A percentile compares a stretch with the other conserved stretches of the same genome.
phyloP scores from a whole-genome alignment of 2,329 filamentous ascomycete species.

The Ophiostoma sp. region DNA sequence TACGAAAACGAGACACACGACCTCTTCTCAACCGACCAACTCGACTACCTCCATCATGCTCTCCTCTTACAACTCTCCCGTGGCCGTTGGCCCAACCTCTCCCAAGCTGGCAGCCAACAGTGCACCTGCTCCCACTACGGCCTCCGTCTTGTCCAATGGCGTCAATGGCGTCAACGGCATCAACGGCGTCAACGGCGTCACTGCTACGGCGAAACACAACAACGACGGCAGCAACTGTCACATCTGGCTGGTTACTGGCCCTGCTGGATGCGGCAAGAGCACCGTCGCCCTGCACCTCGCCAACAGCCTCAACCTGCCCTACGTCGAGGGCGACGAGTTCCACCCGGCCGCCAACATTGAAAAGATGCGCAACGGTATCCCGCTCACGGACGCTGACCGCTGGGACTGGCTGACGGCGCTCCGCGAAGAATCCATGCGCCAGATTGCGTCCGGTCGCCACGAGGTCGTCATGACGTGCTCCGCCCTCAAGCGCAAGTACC shows the following conservation, averaged over 20 bases:
- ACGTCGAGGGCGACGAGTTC: conserved; percentile 79
- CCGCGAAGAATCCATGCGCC: conserved; percentile 64
- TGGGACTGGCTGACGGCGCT: conserved; percentile 94
- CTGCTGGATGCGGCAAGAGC: conserved; percentile 77
- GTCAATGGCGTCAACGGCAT: background rate
- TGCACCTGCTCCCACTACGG: background rate
- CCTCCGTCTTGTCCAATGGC: background rate
- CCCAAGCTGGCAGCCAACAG: conserved; percentile 15
- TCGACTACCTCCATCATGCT: conserved; percentile 9
- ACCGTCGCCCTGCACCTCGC: conserved; percentile 70
- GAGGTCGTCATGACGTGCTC: conserved; percentile 96
- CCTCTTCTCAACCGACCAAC: background rate
- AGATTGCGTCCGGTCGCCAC: conserved; percentile 56
- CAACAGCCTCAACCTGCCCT: conserved; percentile 63
- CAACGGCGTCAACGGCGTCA: background rate
- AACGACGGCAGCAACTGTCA: conserved; percentile 50
- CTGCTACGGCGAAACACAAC: background rate
- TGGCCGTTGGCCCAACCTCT: conserved; percentile 19
- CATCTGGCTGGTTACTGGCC: conserved; percentile 79
- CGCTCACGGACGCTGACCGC: conserved; percentile 87
- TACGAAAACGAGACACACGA: background rate
- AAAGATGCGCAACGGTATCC: conserved; percentile 84
- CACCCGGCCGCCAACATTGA: conserved; percentile 77
- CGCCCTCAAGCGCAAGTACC: conserved; percentile 94
- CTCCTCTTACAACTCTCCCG: conserved; percentile 20